phyloP scores from a whole-genome alignment of 1,139 yeast genomes.

The Saccharomyces uvarum region DNA sequence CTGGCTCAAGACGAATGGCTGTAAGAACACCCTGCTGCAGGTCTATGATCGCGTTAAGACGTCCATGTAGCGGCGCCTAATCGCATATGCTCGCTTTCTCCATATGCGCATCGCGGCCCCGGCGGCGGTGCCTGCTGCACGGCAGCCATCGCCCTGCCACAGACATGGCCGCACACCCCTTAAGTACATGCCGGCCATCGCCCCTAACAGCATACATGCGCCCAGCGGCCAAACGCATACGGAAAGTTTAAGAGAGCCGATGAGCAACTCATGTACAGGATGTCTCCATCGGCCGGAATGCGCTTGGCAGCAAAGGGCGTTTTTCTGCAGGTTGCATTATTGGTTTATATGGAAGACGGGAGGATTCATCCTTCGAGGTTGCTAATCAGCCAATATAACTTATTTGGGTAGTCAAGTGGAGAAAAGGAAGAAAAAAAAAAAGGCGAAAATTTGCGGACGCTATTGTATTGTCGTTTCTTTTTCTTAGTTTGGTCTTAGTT shows the following conservation, averaged over 20 bases:
- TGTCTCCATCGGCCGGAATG: not conserved
- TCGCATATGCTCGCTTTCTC: not conserved
- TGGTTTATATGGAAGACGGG: not conserved
- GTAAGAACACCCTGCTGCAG: conserved; percentile 25
- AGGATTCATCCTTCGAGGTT: not conserved
- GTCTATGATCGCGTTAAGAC: conserved; percentile 26
- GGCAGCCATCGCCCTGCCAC: not conserved
- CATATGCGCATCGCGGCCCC: not conserved
- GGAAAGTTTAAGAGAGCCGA: not conserved
- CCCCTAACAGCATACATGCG: not conserved
- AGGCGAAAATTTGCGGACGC: not conserved
- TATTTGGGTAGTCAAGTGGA: not conserved
- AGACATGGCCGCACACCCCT: not conserved
- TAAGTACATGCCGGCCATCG: not conserved
- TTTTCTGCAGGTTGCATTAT: not conserved
- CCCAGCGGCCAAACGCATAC: not conserved
- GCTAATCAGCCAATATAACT: not conserved
- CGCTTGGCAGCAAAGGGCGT: not conserved
- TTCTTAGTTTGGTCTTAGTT: not conserved
- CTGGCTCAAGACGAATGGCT: conserved; percentile 34
- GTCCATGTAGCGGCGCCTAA: conserved; percentile 5
- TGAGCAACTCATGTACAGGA: not conserved
- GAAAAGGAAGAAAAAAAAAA: not conserved
- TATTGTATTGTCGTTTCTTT: not conserved
- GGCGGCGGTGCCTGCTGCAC: not conserved